Conservation (phyloP, 371 early-diverging fungal species). For the Mucor racemosus region DNA sequence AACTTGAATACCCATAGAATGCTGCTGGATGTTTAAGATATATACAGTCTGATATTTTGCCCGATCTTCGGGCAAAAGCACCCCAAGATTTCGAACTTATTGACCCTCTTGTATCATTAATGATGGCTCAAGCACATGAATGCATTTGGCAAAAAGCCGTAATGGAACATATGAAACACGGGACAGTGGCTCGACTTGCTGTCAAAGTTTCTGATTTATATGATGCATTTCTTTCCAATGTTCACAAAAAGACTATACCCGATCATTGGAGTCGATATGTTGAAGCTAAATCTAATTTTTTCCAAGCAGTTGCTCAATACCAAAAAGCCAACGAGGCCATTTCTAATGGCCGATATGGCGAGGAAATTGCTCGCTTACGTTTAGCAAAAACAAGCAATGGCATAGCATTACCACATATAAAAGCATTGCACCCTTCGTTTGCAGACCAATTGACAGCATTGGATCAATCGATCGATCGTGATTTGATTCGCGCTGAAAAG, state of each 20-base stretch:
- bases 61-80: slow-evolving; percentile 61
- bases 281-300: slow-evolving; percentile 72
- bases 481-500: slow-evolving; percentile 75
- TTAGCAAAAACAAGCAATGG: slow-evolving; percentile 48
- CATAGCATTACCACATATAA: slow-evolving; percentile 28
- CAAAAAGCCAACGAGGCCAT: slow-evolving; percentile 75
- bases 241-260: slow-evolving; percentile 48
- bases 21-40: slow-evolving; percentile 83
- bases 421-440: slow-evolving; percentile 18
- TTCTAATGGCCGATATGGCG: slow-evolving; percentile 78
- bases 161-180: slow-evolving; percentile 77
- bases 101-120: slow-evolving; percentile 66
- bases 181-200: slow-evolving; percentile 78
- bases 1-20: slow-evolving; percentile 39
- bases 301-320: slow-evolving; percentile 77
- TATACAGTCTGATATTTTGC: slow-evolving; percentile 58
- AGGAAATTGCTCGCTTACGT: slow-evolving; percentile 79
- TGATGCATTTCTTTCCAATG: slow-evolving; percentile 52
- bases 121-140: slow-evolving; percentile 93
- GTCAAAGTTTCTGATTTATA: slow-evolving; percentile 70
- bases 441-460: slow-evolving; percentile 48
- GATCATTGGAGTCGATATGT: slow-evolving; percentile 66
- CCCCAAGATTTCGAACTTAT: slow-evolving; percentile 69
- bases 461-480: slow-evolving; percentile 56
- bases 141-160: slow-evolving; percentile 85